These are phyloP conservation scores for Tylopilus felleus DNA, from an alignment of 768 basidiomycete genomes.

Conservation along the genomic window DNA sequence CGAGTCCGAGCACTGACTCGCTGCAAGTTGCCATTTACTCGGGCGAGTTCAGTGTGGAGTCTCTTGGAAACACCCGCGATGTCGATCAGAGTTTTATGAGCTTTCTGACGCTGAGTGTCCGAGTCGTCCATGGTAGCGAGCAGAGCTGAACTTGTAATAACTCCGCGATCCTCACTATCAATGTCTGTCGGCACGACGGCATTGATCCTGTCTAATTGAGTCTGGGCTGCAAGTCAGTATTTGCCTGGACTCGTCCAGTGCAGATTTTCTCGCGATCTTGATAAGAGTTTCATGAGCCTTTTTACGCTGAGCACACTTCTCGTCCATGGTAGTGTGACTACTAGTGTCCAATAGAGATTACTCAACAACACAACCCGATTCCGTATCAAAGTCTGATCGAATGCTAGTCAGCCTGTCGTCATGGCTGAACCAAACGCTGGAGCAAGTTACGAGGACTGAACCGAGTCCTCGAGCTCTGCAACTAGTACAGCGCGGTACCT, in stretches of 20 bases:
- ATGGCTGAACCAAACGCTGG: conserved; percentile 23
- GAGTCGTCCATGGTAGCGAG: not conserved
- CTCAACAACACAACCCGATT: too few relatives aligned
- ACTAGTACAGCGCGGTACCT: conserved; percentile 26
- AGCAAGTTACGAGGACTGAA: not conserved
- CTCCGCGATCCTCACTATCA: too few relatives aligned
- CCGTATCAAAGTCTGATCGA: not conserved
- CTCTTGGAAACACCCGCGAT: not conserved
- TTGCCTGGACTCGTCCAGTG: too few relatives aligned
- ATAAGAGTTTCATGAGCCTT: too few relatives aligned
- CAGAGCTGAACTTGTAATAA: too few relatives aligned
- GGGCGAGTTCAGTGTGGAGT: not conserved
- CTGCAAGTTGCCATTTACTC: not conserved
- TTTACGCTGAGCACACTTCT: too few relatives aligned
- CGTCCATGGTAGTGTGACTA: too few relatives aligned
- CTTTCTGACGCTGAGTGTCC: not conserved
- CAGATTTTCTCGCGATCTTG: too few relatives aligned
- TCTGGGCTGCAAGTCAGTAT: too few relatives aligned
- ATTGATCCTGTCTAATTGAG: too few relatives aligned
- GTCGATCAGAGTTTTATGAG: not conserved
- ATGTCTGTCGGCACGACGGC: too few relatives aligned
- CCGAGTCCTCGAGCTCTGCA: conserved; percentile 1
- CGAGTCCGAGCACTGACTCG: not conserved
- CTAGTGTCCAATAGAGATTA: too few relatives aligned
- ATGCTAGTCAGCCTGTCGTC: not conserved